These are phyloP conservation scores for Ceratocystis variospora DNA, from an alignment of 2,329 filamentous ascomycete species.

Conservation along the genomic window DNA sequence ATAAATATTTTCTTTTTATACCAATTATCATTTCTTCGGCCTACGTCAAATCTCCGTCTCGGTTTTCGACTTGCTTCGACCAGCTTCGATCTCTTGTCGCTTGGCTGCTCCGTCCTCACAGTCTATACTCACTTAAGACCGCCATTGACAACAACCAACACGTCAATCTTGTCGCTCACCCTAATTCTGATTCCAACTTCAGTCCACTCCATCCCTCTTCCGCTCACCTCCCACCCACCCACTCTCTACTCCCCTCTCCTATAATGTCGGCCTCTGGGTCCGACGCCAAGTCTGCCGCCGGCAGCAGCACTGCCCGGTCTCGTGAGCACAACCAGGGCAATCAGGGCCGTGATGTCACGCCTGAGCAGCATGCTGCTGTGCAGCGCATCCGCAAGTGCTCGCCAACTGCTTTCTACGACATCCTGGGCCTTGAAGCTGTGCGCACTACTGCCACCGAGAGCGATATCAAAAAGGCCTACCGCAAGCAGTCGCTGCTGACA, in stretches of 20 bases:
- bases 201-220: neutral
- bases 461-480: slow-evolving; percentile 96
- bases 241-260: slow-evolving; percentile 6
- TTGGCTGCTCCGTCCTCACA: neutral
- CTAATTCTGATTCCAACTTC: neutral
- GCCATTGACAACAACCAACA: neutral
- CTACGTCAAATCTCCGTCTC: neutral
- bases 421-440: slow-evolving; percentile 57
- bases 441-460: slow-evolving; percentile 54
- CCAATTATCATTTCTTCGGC: neutral
- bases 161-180: neutral
- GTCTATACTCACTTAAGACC: neutral
- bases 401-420: slow-evolving; percentile 88
- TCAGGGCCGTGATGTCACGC: slow-evolving; percentile 64
- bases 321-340: slow-evolving; percentile 65
- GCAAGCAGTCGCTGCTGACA: slow-evolving; percentile 83
- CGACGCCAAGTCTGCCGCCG: slow-evolving; percentile 36
- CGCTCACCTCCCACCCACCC: slow-evolving; percentile 9
- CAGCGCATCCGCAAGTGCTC: slow-evolving; percentile 74
- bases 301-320: slow-evolving; percentile 34
- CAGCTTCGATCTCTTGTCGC: neutral
- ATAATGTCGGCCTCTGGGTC: slow-evolving; percentile 29
- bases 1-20: neutral
- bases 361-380: slow-evolving; percentile 84
- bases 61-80: slow-evolving; percentile 10